A percentile compares a stretch with the other conserved stretches of the same genome.
Conservation (phyloP, 2,329 filamentous ascomycete species). For the Trichoderma harzianum region DNA sequence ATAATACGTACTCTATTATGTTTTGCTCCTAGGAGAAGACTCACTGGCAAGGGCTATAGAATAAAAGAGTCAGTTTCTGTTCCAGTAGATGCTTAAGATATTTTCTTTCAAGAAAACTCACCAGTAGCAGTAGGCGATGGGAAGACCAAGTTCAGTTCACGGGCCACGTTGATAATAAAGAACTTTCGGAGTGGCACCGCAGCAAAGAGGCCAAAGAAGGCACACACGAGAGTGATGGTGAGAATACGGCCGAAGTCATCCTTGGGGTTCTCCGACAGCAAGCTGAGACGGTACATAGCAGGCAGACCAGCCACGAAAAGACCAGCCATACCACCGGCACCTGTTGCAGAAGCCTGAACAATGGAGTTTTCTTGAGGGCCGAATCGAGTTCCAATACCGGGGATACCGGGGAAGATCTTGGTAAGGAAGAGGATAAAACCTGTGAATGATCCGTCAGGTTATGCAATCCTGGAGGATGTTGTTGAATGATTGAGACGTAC, state of each 20-base stretch:
- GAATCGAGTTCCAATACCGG: slow-evolving; percentile 51
- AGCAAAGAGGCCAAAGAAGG: slow-evolving; percentile 63
- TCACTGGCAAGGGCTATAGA: neutral
- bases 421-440: slow-evolving; percentile 52
- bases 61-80: neutral
- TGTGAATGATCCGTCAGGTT: neutral
- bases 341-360: slow-evolving; percentile 57
- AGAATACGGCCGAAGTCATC: slow-evolving; percentile 57
- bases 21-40: neutral
- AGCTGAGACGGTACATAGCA: slow-evolving; percentile 55
- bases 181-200: slow-evolving; percentile 63
- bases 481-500: neutral
- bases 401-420: slow-evolving; percentile 45
- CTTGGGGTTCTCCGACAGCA: slow-evolving; percentile 48
- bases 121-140: slow-evolving; percentile 55
- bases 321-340: slow-evolving; percentile 54
- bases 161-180: slow-evolving; percentile 63
- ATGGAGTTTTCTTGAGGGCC: slow-evolving; percentile 63
- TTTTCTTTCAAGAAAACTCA: neutral
- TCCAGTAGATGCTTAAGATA: neutral
- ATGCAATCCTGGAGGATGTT: accelerated
- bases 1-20: neutral
- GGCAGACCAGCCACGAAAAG: slow-evolving; percentile 59
- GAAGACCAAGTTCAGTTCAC: slow-evolving; percentile 58
- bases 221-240: slow-evolving; percentile 58